Evolutionary conservation across 2,329 filamentous ascomycete species (phyloP).

Genomic region (Fusarium clavum): DNA sequence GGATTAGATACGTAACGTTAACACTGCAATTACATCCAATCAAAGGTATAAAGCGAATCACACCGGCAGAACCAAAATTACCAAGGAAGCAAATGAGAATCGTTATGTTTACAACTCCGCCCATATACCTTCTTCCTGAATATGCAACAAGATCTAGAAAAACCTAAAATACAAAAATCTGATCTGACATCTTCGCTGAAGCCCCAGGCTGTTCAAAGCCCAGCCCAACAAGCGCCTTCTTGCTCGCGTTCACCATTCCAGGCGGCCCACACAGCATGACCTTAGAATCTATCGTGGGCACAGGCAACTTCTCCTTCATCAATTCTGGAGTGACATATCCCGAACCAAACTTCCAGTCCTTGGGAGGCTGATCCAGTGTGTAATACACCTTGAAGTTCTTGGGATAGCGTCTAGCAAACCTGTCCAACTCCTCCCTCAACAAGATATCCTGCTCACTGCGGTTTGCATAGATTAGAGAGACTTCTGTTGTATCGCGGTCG

Average conservation of each 20-base stretch:
- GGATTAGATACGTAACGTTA: too few relatives aligned
- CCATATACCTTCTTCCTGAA: too few relatives aligned
- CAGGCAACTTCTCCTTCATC: slow-evolving; percentile 62
- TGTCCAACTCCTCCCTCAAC: slow-evolving; percentile 65
- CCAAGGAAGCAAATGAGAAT: too few relatives aligned
- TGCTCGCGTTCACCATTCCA: slow-evolving; percentile 68
- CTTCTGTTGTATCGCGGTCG: slow-evolving; percentile 64
- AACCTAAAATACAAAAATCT: slow-evolving; percentile 57
- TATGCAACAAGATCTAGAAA: too few relatives aligned
- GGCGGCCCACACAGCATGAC: slow-evolving; percentile 71
- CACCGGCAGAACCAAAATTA: too few relatives aligned
- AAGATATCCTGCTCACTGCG: slow-evolving; percentile 69
- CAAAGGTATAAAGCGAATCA: too few relatives aligned
- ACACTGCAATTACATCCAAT: too few relatives aligned
- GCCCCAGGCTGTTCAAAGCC: slow-evolving; percentile 64
- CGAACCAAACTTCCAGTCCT: slow-evolving; percentile 59
- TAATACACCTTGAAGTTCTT: slow-evolving; percentile 67
- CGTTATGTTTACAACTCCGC: too few relatives aligned
- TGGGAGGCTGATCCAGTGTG: slow-evolving; percentile 61
- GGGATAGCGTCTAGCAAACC: slow-evolving; percentile 62
- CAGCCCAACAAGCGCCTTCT: slow-evolving; percentile 59
- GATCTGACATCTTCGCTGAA: slow-evolving; percentile 63
- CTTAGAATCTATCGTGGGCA: slow-evolving; percentile 59
- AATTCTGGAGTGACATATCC: slow-evolving; percentile 65
- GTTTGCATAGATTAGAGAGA: slow-evolving; percentile 70